phyloP scores from a whole-genome alignment of 2,329 filamentous ascomycete genomes.

The Ophiostoma sp. region DNA sequence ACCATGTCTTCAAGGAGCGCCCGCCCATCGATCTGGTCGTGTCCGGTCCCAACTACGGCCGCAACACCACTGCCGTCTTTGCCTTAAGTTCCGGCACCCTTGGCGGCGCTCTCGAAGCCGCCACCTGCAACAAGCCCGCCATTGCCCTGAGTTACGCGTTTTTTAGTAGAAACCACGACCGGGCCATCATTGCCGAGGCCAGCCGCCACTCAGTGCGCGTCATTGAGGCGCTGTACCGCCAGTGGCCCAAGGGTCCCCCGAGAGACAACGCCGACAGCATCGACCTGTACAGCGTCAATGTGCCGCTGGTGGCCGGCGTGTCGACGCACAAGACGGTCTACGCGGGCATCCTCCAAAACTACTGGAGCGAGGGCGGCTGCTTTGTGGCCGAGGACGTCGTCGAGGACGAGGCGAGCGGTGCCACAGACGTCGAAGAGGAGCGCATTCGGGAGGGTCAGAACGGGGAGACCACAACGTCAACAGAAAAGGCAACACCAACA shows the following conservation, averaged over 20 bases:
- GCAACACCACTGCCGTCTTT: conserved; percentile 80
- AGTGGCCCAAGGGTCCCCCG: conserved; percentile 64
- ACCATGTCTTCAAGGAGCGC: conserved; percentile 73
- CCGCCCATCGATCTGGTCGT: conserved; percentile 75
- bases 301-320: conserved; percentile 78
- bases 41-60: conserved; percentile 78
- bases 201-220: conserved; percentile 72
- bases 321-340: conserved; percentile 72
- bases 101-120: conserved; percentile 75
- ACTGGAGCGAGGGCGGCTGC: conserved; percentile 81
- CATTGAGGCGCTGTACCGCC: conserved; percentile 73
- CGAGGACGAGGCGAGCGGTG: conserved; percentile 28
- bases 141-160: conserved; percentile 92
- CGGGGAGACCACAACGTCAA: conserved; percentile 42
- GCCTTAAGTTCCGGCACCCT: conserved; percentile 75
- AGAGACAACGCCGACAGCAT: conserved; percentile 45
- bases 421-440: conserved; percentile 66
- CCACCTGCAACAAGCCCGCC: conserved; percentile 66
- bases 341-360: conserved; percentile 86
- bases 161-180: conserved; percentile 80
- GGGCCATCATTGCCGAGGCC: conserved; percentile 74
- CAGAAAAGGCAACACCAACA: conserved; percentile 28
- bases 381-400: conserved; percentile 77
- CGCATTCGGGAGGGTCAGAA: conserved; percentile 67
- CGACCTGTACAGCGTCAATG: conserved; percentile 89